A percentile compares a stretch with the other conserved stretches of the same genome.
Evolutionary conservation across 129 eudicot genomes (phyloP).

Genomic region (Gnaphalium uliginosum): DNA sequence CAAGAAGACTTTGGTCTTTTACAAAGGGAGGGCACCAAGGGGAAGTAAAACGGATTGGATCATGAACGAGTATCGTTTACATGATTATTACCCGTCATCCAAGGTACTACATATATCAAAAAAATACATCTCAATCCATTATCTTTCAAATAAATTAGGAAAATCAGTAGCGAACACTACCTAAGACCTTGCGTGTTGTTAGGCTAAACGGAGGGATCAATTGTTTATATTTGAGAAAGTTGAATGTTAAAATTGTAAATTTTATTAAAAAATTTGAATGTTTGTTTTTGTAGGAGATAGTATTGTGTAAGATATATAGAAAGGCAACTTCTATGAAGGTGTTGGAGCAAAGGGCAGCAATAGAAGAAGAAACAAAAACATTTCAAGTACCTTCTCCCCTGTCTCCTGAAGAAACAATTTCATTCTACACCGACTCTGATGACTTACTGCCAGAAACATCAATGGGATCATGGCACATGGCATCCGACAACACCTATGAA

Average conservation of each 20-base stretch:
- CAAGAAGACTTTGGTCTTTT: conserved; percentile 79
- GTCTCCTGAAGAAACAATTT: conserved; percentile 39
- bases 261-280: neutral
- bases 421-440: conserved; percentile 17
- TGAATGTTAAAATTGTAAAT: neutral
- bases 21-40: conserved; percentile 78
- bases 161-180: too few relatives aligned
- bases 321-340: conserved; percentile 89
- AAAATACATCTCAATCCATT: neutral
- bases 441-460: conserved; percentile 10
- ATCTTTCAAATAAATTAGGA: neutral
- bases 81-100: conserved; percentile 41
- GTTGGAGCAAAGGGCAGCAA: conserved; percentile 74
- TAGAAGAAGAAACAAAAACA: conserved; percentile 49
- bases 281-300: conserved; percentile 57
- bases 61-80: conserved; percentile 86
- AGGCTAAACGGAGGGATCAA: too few relatives aligned
- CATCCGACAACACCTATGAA: conserved; percentile 24
- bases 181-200: too few relatives aligned
- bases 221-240: neutral
- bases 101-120: conserved; percentile 41
- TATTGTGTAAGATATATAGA: conserved; percentile 59
- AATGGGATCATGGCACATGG: conserved; percentile 24
- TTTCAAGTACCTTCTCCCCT: conserved; percentile 24
- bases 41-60: conserved; percentile 87